Base-by-base conservation (phyloP, 2,329 filamentous ascomycete species). In the Talaromyces sp. region DNA sequence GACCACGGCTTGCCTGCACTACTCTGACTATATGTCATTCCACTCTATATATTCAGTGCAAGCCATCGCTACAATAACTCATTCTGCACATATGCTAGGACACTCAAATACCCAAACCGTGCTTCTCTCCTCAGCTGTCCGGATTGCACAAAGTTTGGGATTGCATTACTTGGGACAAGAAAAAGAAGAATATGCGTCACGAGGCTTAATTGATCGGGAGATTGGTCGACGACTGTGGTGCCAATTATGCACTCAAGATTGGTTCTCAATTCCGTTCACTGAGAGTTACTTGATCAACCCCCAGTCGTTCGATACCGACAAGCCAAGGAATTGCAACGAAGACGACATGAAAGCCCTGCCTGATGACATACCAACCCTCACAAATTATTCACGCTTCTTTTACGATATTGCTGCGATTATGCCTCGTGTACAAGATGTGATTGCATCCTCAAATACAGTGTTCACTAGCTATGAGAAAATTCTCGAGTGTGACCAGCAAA, bases 401-500 rank as follows among this genome's bases (percentile, higher is more conserved):
- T 60, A 56, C 36, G 59, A 61, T 17, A 44, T 61, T 25, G 59
- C 59, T 2, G 30, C 42, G 8, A 47, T 74, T n/a, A 68, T 78
- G 55, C 67, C 75, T 1, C 65, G 70, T 5, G 70, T 75, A n/a
- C 73, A 75, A 27, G 75, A 78, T 56, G 70, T 68, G 7, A 71
- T 77, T 62, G 62, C 71, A 1, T 69, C 68, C 27, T 70, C 70
- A 10, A 69, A 65, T 57, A 69, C 73, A 7, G 44, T 72, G 1
- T 74, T 70, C 61, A 75, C 71, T 6, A 73, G 72, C 56, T 78
- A 78, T 60, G 71, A 74, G 22, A 66, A 73, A 27, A 69, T 78
- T 1, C 59, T 78, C 6, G 70, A 69, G 30, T 74, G 73, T 58
- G 76, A 78, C 59, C 69, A 70, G 30, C 44, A 51, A 33, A 8